phyloP scores from a whole-genome alignment of 108 stramenopile genomes.

The Stephanodiscus minutulus region DNA sequence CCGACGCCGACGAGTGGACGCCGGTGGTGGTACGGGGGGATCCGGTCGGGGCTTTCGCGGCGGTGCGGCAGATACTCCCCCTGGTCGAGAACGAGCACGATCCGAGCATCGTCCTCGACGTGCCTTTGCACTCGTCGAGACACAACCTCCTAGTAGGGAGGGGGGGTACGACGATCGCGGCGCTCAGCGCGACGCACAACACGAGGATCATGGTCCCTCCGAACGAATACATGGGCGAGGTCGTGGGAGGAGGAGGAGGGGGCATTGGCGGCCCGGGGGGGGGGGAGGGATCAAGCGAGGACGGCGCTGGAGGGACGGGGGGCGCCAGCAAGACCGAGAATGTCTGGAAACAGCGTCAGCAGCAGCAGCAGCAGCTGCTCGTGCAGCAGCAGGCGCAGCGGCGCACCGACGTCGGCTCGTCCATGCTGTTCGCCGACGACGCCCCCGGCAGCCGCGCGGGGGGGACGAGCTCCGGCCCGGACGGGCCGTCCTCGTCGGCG shows the following conservation, averaged over 20 bases:
- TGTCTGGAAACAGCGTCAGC: conserved; percentile 11
- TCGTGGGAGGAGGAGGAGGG: neutral
- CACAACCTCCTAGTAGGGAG: conserved; percentile 72
- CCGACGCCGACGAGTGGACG: conserved; percentile 58
- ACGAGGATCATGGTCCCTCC: conserved; percentile 83
- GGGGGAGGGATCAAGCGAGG: neutral
- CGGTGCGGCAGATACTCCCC: conserved; percentile 38
- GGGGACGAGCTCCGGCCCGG: neutral
- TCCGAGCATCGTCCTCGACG: conserved; percentile 49
- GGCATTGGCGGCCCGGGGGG: neutral
- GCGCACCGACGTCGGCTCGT: conserved; percentile 15
- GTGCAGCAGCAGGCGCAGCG: neutral
- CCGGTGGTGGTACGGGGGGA: conserved; percentile 77
- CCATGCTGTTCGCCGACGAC: conserved; percentile 27
- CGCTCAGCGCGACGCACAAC: conserved; percentile 50
- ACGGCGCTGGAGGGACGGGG: too few relatives aligned
- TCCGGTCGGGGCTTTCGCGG: conserved; percentile 54
- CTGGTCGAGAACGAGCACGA: conserved; percentile 35
- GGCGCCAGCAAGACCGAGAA: neutral
- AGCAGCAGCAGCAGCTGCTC: conserved; percentile 15
- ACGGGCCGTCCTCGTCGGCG: neutral
- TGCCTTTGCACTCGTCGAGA: conserved; percentile 53
- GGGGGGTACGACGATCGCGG: conserved; percentile 56
- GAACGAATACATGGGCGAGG: conserved; percentile 11
- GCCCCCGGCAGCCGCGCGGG: neutral